Base-by-base conservation (phyloP, 306 rosid species). In the Malus asiatica region DNA sequence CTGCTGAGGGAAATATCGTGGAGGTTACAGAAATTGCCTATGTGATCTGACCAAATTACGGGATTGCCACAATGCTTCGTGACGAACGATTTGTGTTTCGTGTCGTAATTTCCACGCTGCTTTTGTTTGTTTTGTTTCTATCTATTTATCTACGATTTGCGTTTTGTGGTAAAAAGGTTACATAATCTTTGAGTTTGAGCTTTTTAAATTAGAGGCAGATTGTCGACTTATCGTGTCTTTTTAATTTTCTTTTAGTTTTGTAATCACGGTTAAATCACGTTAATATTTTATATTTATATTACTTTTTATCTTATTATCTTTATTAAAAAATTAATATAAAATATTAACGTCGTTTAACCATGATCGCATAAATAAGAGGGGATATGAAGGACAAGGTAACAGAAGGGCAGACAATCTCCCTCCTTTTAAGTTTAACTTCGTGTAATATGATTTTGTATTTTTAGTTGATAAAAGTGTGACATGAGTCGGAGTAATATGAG, bases 1-100 rank as follows among this genome's bases (percentile, higher is more conserved):
- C 22, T 42, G 25, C 20, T 52, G 57, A 76, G 73, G 78, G 61
- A 80, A 78, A 85, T 80, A 84, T 81, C 80, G 32, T 72, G 14
- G 5, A 5, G 27, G 22, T 4, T 69, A 22, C 19, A 15, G 25
- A 78, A n/a, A 66, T n/a, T n/a, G 68, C 73, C 73, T 58, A 6
- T 44, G 4, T 2, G 27, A 40, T 63, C 52, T 48, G 1, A 64
- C 0, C 16, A 22, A 67, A 46, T 78, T 78, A 84, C 88, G 70
- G 5, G 44, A 35, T 8, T 78, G 66, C 77, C 88, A 84, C 33
- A 8, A n/a, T 4, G 20, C 13, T 38, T 46, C 32, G 8, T 40
- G 55, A 68, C 70, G 75, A 52, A 14, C 30, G 2, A 30, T 42
- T 69, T 18, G 16, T n/a, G 13, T 53, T n/a, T 66, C 77, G 42